Percentiles rank a stretch among this genome's conserved stretches.
Evolutionary conservation across 2,329 filamentous ascomycete genomes (phyloP).

Genomic region (Didymellaceae sp.): DNA sequence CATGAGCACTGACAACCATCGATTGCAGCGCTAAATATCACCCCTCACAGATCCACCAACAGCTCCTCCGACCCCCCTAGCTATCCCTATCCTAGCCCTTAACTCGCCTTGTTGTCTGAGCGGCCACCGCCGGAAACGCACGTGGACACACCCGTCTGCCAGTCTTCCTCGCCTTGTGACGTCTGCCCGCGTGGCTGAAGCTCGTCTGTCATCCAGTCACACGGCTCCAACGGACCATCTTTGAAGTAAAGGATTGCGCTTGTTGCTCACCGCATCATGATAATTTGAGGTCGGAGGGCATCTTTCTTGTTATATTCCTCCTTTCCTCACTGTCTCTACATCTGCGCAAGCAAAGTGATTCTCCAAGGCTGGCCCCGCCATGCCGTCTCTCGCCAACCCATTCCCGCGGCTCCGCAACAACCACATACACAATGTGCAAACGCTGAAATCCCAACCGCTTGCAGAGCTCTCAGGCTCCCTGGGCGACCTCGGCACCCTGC

Average conservation of each 20-base stretch:
- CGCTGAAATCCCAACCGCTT: conserved; percentile 63
- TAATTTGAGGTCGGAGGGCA: not conserved
- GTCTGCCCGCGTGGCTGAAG: conserved; percentile 16
- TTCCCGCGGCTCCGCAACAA: conserved; percentile 39
- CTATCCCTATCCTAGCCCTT: conserved; percentile 13
- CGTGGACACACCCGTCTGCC: conserved; percentile 7
- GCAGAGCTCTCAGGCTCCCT: conserved; percentile 86
- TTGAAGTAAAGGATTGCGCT: conserved; percentile 8
- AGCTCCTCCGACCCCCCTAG: not conserved
- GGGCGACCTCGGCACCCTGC: conserved; percentile 87
- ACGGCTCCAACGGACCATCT: conserved; percentile 14
- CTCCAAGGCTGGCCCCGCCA: conserved; percentile 7
- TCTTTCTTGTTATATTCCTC: not conserved
- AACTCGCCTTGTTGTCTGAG: not conserved
- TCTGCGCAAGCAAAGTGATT: not conserved
- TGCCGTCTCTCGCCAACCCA: conserved; percentile 31
- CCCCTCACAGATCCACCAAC: conserved; percentile 20
- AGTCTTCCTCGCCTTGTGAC: conserved; percentile 16
- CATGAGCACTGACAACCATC: conserved; percentile 12
- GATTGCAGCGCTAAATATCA: conserved; percentile 21
- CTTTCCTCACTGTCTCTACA: not conserved
- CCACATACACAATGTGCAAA: conserved; percentile 60
- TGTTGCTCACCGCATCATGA: conserved; percentile 16
- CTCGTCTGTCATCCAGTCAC: conserved; percentile 18
- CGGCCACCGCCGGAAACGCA: conserved; percentile 5